Evolutionary conservation across 768 basidiomycete genomes (phyloP), one percentile per base, ranked within the genome.

Genomic region (Mycena rosella): DNA sequence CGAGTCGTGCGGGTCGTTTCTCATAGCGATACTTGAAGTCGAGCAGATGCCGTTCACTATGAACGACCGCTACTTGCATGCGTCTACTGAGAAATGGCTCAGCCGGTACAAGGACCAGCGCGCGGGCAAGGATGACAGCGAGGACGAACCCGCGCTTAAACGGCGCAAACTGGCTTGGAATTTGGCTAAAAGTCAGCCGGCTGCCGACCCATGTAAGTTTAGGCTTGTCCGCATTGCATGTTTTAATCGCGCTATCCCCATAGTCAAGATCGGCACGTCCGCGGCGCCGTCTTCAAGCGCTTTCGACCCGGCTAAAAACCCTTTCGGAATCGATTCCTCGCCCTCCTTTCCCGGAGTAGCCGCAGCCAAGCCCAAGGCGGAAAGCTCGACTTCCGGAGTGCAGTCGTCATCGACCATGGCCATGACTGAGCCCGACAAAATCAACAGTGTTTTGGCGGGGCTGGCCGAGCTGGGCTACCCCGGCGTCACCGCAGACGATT

Each of bases 41-140:
- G 85, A 86, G 73, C 47, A 29, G 2, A 49, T 48, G 1, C 82
- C 80, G 5, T 81, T 74, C 72, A 83, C 82, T 7, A 78, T 78
- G 67, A 83, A 84, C 63, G 68, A 65, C 13, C 77, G 79, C 38
- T 81, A 80, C 63, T 72, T 79, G 15, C 53, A 67, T 4, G 56
- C 73, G 11, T 65, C 68, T 15, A 75, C 73, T 26, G 80, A 80
- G 29, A 77, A 77, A 65, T 78, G 72, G 66, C 64, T 79, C 5
- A 73, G 65, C 18, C 63, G 71, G 27, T 81, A 80, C 67, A 79
- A 77, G 32, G 32, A 34, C 5, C 32, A 34, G 32, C 32, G 32
- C 6, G 32, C 32, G 32, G 32, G 32, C 6, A 34, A 34, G 11
- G 32, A 34, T 11, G 32, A 11, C 32, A 11, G 6, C 32, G 11